Conservation (phyloP, 140 eudicot genomes). For the Cichorium intybus region DNA sequence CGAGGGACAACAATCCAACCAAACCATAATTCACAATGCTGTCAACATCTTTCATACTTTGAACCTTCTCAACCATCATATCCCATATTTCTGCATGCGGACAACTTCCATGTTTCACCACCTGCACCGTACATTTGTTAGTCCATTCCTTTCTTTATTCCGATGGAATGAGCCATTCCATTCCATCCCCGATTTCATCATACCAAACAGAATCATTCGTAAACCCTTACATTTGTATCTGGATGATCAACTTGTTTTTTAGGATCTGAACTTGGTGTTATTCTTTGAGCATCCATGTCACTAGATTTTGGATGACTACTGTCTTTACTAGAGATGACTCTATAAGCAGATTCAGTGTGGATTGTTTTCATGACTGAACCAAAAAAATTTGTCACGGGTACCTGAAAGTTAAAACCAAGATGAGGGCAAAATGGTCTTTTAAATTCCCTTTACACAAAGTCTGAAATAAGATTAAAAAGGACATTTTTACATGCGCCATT, state of each 20-base stretch:
- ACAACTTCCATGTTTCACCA: constrained; percentile 41
- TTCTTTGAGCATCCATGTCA: constrained; percentile 29
- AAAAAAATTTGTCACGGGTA: constrained; percentile 94
- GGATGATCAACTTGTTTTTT: constrained; percentile 30
- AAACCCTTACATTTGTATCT: constrained; percentile 36
- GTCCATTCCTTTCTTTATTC: not conserved
- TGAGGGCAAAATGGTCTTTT: not conserved
- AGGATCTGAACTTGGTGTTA: constrained; percentile 33
- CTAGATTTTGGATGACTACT: constrained; percentile 16
- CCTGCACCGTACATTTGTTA: constrained; percentile 35
- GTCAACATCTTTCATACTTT: constrained; percentile 52
- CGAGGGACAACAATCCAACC: constrained; percentile 49
- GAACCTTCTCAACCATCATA: constrained; percentile 46
- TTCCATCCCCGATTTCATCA: not conserved
- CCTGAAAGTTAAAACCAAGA: no score
- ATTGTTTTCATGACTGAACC: constrained; percentile 98
- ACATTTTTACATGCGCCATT: constrained; percentile 22
- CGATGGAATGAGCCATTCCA: not conserved
- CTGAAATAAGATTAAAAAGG: not conserved
- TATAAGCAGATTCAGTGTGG: constrained; percentile 78
- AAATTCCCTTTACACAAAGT: not conserved
- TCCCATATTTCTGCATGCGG: constrained; percentile 57
- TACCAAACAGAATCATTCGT: not conserved
- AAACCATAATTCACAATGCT: constrained; percentile 65
- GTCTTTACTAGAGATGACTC: constrained; percentile 44